phyloP scores from a whole-genome alignment of 192 early-diverging fungal genomes.

The Allomyces javanicus region DNA sequence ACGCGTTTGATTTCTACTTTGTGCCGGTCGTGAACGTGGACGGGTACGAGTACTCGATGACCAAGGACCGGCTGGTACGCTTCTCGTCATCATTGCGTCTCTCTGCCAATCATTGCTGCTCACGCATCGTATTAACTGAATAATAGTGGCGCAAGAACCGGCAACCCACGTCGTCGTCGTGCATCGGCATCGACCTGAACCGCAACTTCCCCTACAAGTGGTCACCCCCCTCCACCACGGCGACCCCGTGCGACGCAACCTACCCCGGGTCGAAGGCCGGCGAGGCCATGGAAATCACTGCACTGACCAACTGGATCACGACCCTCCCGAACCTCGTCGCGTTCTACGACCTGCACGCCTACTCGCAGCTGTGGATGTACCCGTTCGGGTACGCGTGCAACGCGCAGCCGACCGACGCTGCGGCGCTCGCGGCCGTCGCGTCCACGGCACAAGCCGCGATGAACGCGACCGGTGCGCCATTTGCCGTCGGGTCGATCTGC shows the following conservation, averaged over 20 bases:
- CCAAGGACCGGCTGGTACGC: constrained; percentile 9
- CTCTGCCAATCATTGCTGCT: neutral
- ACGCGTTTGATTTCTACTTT: constrained; percentile 19
- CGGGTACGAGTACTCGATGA: constrained; percentile 18
- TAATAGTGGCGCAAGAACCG: constrained; percentile 29
- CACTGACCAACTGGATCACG: constrained; percentile 17
- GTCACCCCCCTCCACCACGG: constrained; percentile 7
- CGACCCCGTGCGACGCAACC: constrained; percentile 19
- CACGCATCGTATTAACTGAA: too few species aligned
- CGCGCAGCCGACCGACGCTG: constrained; percentile 13
- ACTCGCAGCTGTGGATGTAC: constrained; percentile 31
- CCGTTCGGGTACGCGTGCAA: constrained; percentile 20
- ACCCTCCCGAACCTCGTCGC: constrained; percentile 11
- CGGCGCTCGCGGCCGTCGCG: constrained; percentile 14
- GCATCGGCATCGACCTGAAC: constrained; percentile 10
- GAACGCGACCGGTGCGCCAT: constrained; percentile 15
- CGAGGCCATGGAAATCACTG: constrained; percentile 15
- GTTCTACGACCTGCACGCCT: constrained; percentile 22
- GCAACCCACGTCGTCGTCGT: constrained; percentile 14
- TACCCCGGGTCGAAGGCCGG: constrained; percentile 18
- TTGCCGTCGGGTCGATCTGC: constrained; percentile 18
- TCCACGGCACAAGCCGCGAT: constrained; percentile 15
- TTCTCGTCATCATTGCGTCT: neutral
- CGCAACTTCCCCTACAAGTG: constrained; percentile 18
- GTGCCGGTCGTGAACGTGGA: constrained; percentile 25